Evolutionary conservation across 2,329 filamentous ascomycete species (phyloP), one percentile per base, ranked within the genome.

Genomic region (Lecanicillium sp.): DNA sequence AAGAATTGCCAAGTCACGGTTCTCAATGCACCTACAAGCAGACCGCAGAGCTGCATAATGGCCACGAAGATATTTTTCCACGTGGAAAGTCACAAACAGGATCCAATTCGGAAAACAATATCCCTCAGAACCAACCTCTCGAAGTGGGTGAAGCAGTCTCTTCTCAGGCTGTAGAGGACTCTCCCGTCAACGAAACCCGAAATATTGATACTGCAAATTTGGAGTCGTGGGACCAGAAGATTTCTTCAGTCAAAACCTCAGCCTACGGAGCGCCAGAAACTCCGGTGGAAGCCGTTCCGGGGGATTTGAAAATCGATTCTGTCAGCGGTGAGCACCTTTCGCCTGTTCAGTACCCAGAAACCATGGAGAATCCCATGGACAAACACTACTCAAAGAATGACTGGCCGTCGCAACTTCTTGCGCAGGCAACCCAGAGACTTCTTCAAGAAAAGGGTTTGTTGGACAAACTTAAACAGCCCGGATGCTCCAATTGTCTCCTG

Each of bases 401-500:
- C n/a, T 58, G 57, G 55, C 43, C 51, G 11, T 50, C 51, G 6
- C 45, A 50, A 9, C n/a, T n/a, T n/a, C n/a, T n/a, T n/a, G n/a
- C n/a, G n/a, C n/a, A n/a, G 55, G 60, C 4, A 16, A 25, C 0
- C 42, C 46, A 7, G 57, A 59, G 27, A 29, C 56, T 2, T 38
- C 38, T 29, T 43, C 41, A 8, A 50, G 55, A 2, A 38, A 50
- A n/a, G 38, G 31, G 2, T 28, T 56, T 11, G 47, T 33, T 4
- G 20, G 19, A 16, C 4, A 16, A 11, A 7, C 42, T 25, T 33
- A 45, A 5, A 29, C 38, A 6, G 31, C 37, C 9, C 20, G 37
- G 13, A 37, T 48, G 16, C 46, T 51, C 17, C 40, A 43, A 9
- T 15, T n/a, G n/a, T n/a, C n/a, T n/a, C n/a, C n/a, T n/a, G n/a